phyloP scores from a whole-genome alignment of 257 asterid species.

The Forsythia suspensa region DNA sequence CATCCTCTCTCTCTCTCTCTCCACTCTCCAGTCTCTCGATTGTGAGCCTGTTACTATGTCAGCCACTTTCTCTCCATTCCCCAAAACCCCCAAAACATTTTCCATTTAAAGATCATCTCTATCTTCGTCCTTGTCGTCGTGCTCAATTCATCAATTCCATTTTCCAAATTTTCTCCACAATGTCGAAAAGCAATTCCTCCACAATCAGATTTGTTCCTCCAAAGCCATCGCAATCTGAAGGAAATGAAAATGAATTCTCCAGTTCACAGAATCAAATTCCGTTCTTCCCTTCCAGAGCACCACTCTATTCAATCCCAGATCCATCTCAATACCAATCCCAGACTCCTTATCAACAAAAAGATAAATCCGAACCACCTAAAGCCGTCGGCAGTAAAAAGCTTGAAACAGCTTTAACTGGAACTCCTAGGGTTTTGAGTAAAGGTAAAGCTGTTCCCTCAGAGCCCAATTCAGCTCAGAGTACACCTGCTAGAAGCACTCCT shows the following conservation, averaged over 20 bases:
- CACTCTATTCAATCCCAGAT: slow-evolving; percentile 69
- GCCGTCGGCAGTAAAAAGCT: slow-evolving; percentile 18
- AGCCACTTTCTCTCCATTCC: slow-evolving; percentile 13
- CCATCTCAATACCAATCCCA: slow-evolving; percentile 55
- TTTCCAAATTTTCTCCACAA: slow-evolving; percentile 17
- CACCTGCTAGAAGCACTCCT: slow-evolving; percentile 38
- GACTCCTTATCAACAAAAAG: slow-evolving; percentile 19
- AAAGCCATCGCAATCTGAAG: slow-evolving; percentile 23
- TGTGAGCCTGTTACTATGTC: slow-evolving; percentile 6
- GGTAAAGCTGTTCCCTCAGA: slow-evolving; percentile 40
- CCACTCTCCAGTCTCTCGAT: not conserved
- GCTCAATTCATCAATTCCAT: not conserved
- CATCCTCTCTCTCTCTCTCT: not conserved
- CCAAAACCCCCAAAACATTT: slow-evolving; percentile 14
- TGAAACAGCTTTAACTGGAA: slow-evolving; percentile 20
- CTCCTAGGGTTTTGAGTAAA: slow-evolving; percentile 36
- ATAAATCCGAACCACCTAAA: slow-evolving; percentile 26
- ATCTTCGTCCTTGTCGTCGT: not conserved
- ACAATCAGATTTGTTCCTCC: slow-evolving; percentile 22
- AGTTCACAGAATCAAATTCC: slow-evolving; percentile 24
- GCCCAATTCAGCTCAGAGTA: slow-evolving; percentile 56
- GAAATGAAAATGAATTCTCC: slow-evolving; percentile 42
- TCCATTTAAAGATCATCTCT: slow-evolving; percentile 5
- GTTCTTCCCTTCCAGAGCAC: slow-evolving; percentile 45
- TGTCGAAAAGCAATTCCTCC: slow-evolving; percentile 36